A percentile compares a stretch with the other conserved stretches of the same genome.
These are phyloP conservation scores for Bauhinia variegata DNA, from an alignment of 306 rosid genomes.

Conservation along the genomic window DNA sequence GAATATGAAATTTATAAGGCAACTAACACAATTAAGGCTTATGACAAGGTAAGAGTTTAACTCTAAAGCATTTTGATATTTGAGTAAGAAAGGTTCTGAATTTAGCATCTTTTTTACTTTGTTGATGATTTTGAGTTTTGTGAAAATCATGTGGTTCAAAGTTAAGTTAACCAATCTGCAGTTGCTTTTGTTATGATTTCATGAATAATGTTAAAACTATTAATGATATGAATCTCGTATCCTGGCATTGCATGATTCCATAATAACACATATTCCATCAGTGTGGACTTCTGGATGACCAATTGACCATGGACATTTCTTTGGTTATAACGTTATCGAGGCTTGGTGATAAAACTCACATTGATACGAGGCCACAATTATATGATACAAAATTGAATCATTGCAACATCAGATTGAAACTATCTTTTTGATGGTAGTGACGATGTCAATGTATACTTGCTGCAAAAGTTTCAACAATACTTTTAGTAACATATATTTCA, in stretches of 20 bases:
- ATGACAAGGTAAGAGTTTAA: conserved; percentile 53
- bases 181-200: background rate
- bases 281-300: too few species aligned
- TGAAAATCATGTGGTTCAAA: background rate
- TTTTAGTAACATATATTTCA: conserved; percentile 16
- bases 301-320: background rate
- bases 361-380: background rate
- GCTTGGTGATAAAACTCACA: background rate
- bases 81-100: background rate
- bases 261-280: background rate
- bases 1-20: conserved; percentile 95
- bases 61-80: conserved; percentile 1
- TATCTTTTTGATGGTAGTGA: conserved; percentile 21
- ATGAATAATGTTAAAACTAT: background rate
- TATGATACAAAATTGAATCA: background rate
- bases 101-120: background rate
- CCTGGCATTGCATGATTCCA: conserved; percentile 1
- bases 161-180: background rate
- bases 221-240: background rate
- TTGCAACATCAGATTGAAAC: background rate
- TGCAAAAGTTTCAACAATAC: background rate
- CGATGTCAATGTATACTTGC: conserved; percentile 14
- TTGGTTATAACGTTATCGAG: background rate
- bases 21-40: conserved; percentile 69
- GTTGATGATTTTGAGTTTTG: conserved; percentile 11